Percentiles rank a stretch among this genome's conserved stretches.
phyloP scores from a whole-genome alignment of 306 rosid genomes.

The Abrus pulchellus region DNA sequence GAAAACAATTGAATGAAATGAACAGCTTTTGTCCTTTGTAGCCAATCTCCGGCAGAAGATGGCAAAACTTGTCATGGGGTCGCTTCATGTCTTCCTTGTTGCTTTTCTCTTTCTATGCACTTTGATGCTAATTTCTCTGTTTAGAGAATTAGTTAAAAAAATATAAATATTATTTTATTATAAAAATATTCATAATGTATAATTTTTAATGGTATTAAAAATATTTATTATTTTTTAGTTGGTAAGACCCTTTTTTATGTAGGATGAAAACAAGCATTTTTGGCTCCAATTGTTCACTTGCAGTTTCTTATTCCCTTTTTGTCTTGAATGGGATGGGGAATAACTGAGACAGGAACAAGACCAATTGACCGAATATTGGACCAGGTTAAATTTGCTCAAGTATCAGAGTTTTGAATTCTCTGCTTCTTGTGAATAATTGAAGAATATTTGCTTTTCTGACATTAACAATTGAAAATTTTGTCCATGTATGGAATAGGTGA shows the following conservation, averaged over 20 bases:
- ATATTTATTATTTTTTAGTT: no score
- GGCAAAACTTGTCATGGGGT: conserved; percentile 41
- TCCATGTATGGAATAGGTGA: not conserved
- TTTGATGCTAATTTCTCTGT: conserved; percentile 9
- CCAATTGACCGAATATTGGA: conserved; percentile 1
- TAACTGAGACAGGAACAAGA: conserved; percentile 16
- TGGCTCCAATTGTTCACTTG: conserved; percentile 8
- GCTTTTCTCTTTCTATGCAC: conserved; percentile 32
- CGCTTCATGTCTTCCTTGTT: conserved; percentile 27
- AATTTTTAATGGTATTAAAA: no score
- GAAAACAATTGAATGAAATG: conserved; percentile 22
- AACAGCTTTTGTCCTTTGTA: conserved; percentile 40
- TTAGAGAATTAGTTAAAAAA: no score
- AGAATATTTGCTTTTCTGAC: conserved; percentile 28
- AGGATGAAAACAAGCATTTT: conserved; percentile 23
- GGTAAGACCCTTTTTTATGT: not conserved
- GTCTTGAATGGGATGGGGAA: conserved; percentile 36
- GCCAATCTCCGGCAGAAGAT: conserved; percentile 11
- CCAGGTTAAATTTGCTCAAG: conserved; percentile 2
- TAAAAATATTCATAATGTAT: no score
- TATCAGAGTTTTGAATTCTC: not conserved
- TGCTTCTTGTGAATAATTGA: not conserved
- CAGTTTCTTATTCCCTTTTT: conserved; percentile 30
- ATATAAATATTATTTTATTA: no score
- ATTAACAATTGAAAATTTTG: not conserved